phyloP scores from a whole-genome alignment of 495 filamentous ascomycete species.

The Podospora sp. region DNA sequence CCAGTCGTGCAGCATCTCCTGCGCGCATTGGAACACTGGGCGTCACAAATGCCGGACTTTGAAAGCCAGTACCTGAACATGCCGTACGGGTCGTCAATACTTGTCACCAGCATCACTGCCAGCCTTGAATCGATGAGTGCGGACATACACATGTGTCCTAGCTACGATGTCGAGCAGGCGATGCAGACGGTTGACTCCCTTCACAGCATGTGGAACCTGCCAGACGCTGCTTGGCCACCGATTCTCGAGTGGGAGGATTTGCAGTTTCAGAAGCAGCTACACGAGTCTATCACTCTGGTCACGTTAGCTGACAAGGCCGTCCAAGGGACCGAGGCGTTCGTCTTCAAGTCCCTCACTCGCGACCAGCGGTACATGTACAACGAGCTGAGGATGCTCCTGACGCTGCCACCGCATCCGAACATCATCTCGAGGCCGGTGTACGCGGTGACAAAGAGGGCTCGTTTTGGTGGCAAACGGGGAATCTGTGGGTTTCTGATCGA shows the following conservation, averaged over 20 bases:
- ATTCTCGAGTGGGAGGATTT: slow-evolving; percentile 41
- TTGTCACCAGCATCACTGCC: slow-evolving; percentile 36
- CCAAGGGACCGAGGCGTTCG: slow-evolving; percentile 4
- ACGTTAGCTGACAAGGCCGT: slow-evolving; percentile 16
- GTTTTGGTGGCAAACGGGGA: slow-evolving; percentile 38
- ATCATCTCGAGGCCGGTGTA: slow-evolving; percentile 33
- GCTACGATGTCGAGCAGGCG: slow-evolving; percentile 44
- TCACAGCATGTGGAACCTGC: slow-evolving; percentile 34
- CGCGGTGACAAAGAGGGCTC: slow-evolving; percentile 35
- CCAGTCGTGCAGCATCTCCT: slow-evolving; percentile 38
- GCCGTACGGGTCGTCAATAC: slow-evolving; percentile 45
- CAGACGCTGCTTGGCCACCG: slow-evolving; percentile 32
- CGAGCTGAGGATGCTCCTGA: slow-evolving; percentile 42
- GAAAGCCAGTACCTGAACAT: slow-evolving; percentile 34
- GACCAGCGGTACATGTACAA: slow-evolving; percentile 41
- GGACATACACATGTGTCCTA: slow-evolving; percentile 35
- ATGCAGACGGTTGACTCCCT: slow-evolving; percentile 36
- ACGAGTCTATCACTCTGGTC: slow-evolving; percentile 48
- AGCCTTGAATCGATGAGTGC: slow-evolving; percentile 25
- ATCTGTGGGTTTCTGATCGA: slow-evolving; percentile 40
- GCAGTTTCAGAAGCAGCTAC: slow-evolving; percentile 39
- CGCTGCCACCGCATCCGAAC: slow-evolving; percentile 32
- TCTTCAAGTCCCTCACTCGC: slow-evolving; percentile 45
- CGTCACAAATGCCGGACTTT: slow-evolving; percentile 28
- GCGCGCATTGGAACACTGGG: slow-evolving; percentile 40